Conservation (phyloP, 805 yeast species). For the Kodamaea sagamina region DNA sequence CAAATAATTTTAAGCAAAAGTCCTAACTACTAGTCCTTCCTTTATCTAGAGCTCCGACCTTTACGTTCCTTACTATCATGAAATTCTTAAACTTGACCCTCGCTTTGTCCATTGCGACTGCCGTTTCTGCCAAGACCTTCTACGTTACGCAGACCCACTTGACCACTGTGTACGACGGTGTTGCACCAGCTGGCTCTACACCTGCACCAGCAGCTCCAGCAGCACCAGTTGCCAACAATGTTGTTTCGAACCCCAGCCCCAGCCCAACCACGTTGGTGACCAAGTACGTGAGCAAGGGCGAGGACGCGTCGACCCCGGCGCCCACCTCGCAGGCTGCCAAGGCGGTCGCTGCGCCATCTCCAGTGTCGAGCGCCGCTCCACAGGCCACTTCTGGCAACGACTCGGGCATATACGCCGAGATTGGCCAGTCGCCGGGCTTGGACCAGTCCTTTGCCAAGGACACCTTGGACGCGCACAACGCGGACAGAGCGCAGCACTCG, state of each 20-base stretch:
- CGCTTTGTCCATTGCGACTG: constrained; percentile 23
- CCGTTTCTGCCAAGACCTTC: constrained; percentile 26
- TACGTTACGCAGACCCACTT: constrained; percentile 30
- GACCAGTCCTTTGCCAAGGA: constrained; percentile 39
- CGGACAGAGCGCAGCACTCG: constrained; percentile 53
- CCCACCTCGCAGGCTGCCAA: constrained; percentile 19
- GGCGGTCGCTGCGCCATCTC: constrained; percentile 13
- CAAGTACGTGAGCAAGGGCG: background rate
- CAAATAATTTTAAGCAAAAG: background rate
- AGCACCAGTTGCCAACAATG: constrained; percentile 9
- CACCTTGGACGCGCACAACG: constrained; percentile 64
- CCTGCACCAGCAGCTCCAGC: background rate
- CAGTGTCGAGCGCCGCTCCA: constrained; percentile 16
- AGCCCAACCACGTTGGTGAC: constrained; percentile 20
- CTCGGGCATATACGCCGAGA: constrained; percentile 24
- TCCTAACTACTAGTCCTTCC: constrained; percentile 13
- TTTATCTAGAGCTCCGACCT: constrained; percentile 8
- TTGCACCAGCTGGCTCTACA: constrained; percentile 9
- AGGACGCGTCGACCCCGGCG: too few species aligned
- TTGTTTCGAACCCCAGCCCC: too few species aligned
- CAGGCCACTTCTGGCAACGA: constrained; percentile 16
- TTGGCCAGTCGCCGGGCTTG: constrained; percentile 16
- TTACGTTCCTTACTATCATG: constrained; percentile 19
- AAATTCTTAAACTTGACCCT: constrained; percentile 25
- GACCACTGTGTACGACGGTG: constrained; percentile 26